These are phyloP conservation scores for Begonia masoniana DNA, from an alignment of 306 rosid genomes.

Conservation along the genomic window DNA sequence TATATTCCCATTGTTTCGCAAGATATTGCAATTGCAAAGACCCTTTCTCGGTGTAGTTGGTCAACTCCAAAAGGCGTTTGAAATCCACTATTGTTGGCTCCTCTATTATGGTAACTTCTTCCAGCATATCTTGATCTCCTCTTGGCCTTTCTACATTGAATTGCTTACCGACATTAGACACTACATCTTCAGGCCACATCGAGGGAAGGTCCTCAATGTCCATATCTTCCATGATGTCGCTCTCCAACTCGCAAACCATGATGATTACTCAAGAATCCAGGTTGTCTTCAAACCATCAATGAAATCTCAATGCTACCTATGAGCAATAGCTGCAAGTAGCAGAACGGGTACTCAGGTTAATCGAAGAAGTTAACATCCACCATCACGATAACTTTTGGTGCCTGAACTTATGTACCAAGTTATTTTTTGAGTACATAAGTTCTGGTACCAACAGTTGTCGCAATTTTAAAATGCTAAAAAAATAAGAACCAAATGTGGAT, in stretches of 20 bases:
- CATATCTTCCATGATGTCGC: conserved; percentile 62
- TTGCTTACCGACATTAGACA: conserved; percentile 61
- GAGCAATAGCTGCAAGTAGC: too few relatives aligned
- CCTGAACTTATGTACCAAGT: too few relatives aligned
- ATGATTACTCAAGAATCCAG: conserved; percentile 22
- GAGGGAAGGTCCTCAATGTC: conserved; percentile 71
- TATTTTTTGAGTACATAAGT: too few relatives aligned
- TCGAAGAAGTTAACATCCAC: too few relatives aligned
- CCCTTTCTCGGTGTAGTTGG: conserved; percentile 72
- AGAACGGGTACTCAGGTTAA: too few relatives aligned
- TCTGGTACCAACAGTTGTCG: too few relatives aligned
- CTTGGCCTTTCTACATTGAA: conserved; percentile 86
- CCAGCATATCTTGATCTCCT: conserved; percentile 81
- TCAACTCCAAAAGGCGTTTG: conserved; percentile 70
- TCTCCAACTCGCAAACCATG: conserved; percentile 91
- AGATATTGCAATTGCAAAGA: conserved; percentile 73
- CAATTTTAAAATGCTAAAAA: too few relatives aligned
- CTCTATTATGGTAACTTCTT: conserved; percentile 61
- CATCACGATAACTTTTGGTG: too few relatives aligned
- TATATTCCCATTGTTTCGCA: conserved; percentile 78
- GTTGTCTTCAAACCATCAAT: conserved; percentile 8
- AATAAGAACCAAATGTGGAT: too few relatives aligned
- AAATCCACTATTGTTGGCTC: conserved; percentile 80
- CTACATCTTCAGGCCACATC: conserved; percentile 98
- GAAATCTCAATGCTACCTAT: conserved; percentile 9